Conservation (phyloP, 176 grass and related monocot genomes). For the Zizania latifolia region DNA sequence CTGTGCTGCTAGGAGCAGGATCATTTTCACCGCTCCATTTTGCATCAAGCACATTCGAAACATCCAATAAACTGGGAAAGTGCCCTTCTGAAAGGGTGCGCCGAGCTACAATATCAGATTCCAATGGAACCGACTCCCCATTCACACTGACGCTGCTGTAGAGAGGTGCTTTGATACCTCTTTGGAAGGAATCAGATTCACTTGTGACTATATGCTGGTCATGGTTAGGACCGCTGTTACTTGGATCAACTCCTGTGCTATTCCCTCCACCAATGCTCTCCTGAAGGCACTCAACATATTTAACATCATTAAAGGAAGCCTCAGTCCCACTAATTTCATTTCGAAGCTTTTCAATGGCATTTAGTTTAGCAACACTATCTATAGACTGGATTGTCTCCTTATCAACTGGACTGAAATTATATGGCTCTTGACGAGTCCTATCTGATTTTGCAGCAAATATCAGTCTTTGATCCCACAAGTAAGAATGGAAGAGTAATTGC, state of each 20-base stretch:
- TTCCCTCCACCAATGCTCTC: constrained; percentile 29
- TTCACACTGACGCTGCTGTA: constrained; percentile 61
- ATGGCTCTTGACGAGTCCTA: constrained; percentile 33
- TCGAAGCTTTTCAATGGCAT: constrained; percentile 44
- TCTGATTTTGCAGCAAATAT: constrained; percentile 48
- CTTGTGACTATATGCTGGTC: constrained; percentile 17
- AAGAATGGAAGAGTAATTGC: constrained; percentile 79
- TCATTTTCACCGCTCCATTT: constrained; percentile 82
- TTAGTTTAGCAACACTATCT: constrained; percentile 42
- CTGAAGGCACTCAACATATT: constrained; percentile 34
- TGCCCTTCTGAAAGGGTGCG: constrained; percentile 88
- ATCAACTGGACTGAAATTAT: constrained; percentile 37
- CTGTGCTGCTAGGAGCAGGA: constrained; percentile 32
- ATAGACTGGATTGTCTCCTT: constrained; percentile 34
- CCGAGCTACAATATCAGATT: constrained; percentile 52
- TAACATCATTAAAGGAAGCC: constrained; percentile 26
- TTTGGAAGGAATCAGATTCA: constrained; percentile 46
- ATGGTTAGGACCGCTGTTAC: constrained; percentile 25
- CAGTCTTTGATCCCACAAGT: constrained; percentile 80
- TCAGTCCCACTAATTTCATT: constrained; percentile 26
- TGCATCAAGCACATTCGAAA: constrained; percentile 72
- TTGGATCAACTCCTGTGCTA: constrained; percentile 12
- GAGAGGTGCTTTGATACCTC: constrained; percentile 37
- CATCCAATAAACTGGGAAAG: constrained; percentile 62
- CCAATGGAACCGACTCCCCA: constrained; percentile 43